These are phyloP conservation scores for Toxoplasma gondii DNA, from an alignment of 169 alveolate genomes.

Conservation along the genomic window DNA sequence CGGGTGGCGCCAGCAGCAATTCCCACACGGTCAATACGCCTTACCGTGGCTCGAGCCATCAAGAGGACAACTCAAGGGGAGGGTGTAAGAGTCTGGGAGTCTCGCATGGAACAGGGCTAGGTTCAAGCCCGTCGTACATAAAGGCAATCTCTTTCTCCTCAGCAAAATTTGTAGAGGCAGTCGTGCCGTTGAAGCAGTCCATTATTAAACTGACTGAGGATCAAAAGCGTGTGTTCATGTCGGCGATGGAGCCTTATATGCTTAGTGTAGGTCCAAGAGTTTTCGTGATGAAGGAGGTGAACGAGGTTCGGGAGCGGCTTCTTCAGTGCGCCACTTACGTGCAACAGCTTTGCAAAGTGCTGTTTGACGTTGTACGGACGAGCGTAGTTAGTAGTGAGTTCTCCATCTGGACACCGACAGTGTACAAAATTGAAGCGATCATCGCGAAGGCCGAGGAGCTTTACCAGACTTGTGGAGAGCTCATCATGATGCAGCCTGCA, in stretches of 20 bases:
- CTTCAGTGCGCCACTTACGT: conserved; percentile 52
- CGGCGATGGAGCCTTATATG: conserved; percentile 66
- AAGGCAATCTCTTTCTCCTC: conserved; percentile 1
- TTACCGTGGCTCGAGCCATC: not conserved
- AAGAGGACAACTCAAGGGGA: not conserved
- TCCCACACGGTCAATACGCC: not conserved
- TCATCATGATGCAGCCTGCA: conserved; percentile 20
- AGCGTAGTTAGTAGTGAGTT: not conserved
- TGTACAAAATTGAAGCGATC: conserved; percentile 23
- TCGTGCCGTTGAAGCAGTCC: conserved; percentile 28
- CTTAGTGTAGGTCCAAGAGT: conserved; percentile 59
- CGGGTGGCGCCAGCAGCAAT: not conserved
- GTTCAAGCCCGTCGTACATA: not conserved
- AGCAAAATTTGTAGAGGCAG: not conserved
- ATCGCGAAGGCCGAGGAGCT: conserved; percentile 21
- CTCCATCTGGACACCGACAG: not conserved
- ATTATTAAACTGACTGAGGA: not conserved
- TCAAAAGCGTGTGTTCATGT: conserved; percentile 45
- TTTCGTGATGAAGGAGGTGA: conserved; percentile 43
- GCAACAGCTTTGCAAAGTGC: conserved; percentile 38
- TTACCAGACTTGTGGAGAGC: conserved; percentile 20
- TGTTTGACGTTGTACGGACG: conserved; percentile 5
- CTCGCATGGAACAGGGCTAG: not conserved
- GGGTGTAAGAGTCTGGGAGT: not conserved
- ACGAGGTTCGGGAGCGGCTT: conserved; percentile 46